phyloP scores from a whole-genome alignment of 2,329 filamentous ascomycete species.

The Verticillium longisporum region DNA sequence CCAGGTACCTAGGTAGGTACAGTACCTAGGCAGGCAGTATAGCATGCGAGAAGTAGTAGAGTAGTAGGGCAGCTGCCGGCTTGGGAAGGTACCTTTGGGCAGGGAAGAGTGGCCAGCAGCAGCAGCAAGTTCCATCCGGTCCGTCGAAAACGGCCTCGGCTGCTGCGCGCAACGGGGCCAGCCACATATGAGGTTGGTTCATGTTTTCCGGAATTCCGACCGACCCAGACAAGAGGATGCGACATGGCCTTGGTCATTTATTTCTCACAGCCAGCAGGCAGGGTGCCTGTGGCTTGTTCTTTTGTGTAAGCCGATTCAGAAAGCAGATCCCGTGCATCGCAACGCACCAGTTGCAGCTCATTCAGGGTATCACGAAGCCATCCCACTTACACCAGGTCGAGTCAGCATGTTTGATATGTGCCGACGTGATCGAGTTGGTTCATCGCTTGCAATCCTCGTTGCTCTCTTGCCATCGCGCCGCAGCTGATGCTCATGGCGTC shows the following conservation, averaged over 20 bases:
- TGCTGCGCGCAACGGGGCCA: not conserved
- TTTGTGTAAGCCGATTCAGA: not conserved
- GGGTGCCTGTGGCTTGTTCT: not conserved
- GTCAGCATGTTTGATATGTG: not conserved
- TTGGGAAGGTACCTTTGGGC: not conserved
- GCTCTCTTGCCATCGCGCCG: not conserved
- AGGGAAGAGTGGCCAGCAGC: not conserved
- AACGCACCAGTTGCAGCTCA: not conserved
- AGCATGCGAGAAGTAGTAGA: not conserved
- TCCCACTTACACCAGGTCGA: not conserved
- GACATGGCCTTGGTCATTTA: not conserved
- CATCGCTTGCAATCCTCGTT: not conserved
- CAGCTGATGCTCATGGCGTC: not conserved
- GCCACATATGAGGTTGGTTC: not conserved
- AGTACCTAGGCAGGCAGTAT: no score
- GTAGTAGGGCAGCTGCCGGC: not conserved
- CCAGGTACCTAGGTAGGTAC: no score
- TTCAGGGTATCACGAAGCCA: not conserved
- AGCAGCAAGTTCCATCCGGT: not conserved
- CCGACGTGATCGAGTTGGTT: not conserved
- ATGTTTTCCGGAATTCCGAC: not conserved
- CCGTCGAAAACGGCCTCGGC: not conserved
- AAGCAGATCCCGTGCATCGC: not conserved
- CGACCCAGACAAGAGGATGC: not conserved
- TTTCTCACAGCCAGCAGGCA: not conserved